Base-by-base conservation (phyloP, 768 basidiomycete genomes). In the Tylopilus rubrobrunneus region DNA sequence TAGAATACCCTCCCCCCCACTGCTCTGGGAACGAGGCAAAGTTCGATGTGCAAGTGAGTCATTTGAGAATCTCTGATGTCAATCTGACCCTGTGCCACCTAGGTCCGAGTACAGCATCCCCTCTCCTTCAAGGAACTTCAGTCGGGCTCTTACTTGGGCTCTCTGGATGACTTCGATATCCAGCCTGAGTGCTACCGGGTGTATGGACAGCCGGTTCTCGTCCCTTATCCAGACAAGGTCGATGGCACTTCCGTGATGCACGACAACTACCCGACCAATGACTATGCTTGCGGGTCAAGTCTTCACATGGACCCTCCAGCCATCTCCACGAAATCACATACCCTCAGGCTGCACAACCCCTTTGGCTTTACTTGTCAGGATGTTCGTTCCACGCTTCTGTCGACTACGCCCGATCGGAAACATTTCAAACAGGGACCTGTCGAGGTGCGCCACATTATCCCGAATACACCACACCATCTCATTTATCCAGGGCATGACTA, bases 71-170 rank as follows among this genome's bases (percentile, higher is more conserved):
- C 19, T 12, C 28, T 12, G 2, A 45, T 3, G 33, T 44, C 0
- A 53, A 21, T 33, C 23, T 34, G n/a, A 45, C 4, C 37, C 39
- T 7, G 31, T 14, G 21, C 49, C 51, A 39, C 52, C 1, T 9
- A 70, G 68, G 58, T 70, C 45, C 67, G 58, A 4, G 67, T 67
- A 0, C 69, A 65, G 28, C 68, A 70, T 14, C 56, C 68, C 36
- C 71, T 70, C 40, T 62, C 68, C 0, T 70, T 71, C 48, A 70
- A 70, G 46, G 70, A 70, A 50, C 64, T 70, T 21, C 70, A 70
- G 45, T 70, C 70, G 0, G 70, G 68, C 25, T 53, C 70, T 3
- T 70, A 63, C 64, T 63, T 70, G 33, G 45, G 49, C 1, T 56
- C 57, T 7, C 51, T 70, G 7, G 70, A 71, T 60, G 68, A 70